Base-by-base conservation (phyloP, 202 grass and related monocot species). In the Carex arenaria region DNA sequence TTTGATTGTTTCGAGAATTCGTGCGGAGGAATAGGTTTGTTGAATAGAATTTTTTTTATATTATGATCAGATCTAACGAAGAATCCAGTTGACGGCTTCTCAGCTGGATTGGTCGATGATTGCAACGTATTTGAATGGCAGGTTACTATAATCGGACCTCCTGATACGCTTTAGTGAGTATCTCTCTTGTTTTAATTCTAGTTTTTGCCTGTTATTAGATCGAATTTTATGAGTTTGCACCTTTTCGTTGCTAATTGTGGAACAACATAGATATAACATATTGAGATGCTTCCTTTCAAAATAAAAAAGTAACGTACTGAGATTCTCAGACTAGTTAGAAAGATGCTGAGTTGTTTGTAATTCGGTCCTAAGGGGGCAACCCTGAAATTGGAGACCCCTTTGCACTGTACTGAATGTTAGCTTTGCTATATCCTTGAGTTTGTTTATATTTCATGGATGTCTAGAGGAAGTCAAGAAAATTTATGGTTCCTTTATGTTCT, bases 131-230 rank as follows among this genome's bases (percentile, higher is more conserved):
- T 98, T 79, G 89, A 93, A 80, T 98, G 95, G 95, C 92, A 95
- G 87, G 95, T 95, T 88, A 98, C 91, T 81, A 93, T 98, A 87
- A 98, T 98, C 87, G 95, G 95, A 30, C 95, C 95, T 45, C 95
- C 93, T 0, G 95, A 98, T 7, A 98, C 95, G 71, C 85, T 98
- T 19, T 98, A 98, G 95, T 98, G 93, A 95, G 95, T 91, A n/a
- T 7, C 47, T 69, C n/a, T 34, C 4, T 55, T 55, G 26, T 67
- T 67, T 28, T 28, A 69, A 82, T 69, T 69, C 18, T 54, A 7
- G 38, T 60, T 65, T 81, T 51, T 19, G 2, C 30, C 61, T 30
- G 32, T 65, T 81, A 28, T 65, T 82, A 53, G 14, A 31, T 56
- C n/a, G 11, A 67, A 67, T 64, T 82, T 73, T 72, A 12, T 75